Conservation (phyloP, 805 yeast genomes). For the Myxozyma vanderwaltii region DNA sequence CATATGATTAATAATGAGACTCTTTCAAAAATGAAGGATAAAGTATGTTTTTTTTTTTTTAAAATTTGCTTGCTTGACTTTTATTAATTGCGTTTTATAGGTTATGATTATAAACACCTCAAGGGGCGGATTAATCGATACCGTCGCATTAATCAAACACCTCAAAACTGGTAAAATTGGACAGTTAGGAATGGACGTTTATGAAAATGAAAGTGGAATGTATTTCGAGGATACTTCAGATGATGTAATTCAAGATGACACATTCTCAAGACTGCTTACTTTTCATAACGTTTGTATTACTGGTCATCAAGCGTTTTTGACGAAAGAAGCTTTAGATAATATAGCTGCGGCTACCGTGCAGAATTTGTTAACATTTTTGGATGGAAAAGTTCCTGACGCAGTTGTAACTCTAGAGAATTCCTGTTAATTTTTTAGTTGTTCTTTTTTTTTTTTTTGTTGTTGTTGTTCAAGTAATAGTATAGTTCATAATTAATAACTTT, state of each 20-base stretch:
- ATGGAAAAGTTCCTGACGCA: conserved; percentile 17
- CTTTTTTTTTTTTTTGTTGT: background rate
- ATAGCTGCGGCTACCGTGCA: conserved; percentile 35
- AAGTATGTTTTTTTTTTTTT: conserved; percentile 39
- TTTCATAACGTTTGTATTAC: conserved; percentile 40
- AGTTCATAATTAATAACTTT: background rate
- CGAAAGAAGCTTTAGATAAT: conserved; percentile 36
- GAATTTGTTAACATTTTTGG: conserved; percentile 23
- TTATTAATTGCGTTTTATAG: background rate
- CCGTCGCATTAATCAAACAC: conserved; percentile 44
- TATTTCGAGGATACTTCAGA: conserved; percentile 37
- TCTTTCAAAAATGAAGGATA: conserved; percentile 49
- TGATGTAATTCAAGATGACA: conserved; percentile 38
- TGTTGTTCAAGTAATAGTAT: no score
- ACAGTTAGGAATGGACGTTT: conserved; percentile 54
- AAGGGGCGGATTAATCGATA: conserved; percentile 54
- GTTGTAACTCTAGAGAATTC: conserved; percentile 10
- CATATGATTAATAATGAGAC: conserved; percentile 48
- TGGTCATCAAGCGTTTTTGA: conserved; percentile 40
- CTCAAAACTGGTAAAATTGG: conserved; percentile 50
- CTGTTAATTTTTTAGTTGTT: background rate
- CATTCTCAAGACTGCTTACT: conserved; percentile 36
- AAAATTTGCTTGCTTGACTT: background rate
- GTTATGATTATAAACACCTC: conserved; percentile 53
- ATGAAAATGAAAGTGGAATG: conserved; percentile 47